Evolutionary conservation across 257 asterid species (phyloP).

Genomic region (Henckelia pumila): DNA sequence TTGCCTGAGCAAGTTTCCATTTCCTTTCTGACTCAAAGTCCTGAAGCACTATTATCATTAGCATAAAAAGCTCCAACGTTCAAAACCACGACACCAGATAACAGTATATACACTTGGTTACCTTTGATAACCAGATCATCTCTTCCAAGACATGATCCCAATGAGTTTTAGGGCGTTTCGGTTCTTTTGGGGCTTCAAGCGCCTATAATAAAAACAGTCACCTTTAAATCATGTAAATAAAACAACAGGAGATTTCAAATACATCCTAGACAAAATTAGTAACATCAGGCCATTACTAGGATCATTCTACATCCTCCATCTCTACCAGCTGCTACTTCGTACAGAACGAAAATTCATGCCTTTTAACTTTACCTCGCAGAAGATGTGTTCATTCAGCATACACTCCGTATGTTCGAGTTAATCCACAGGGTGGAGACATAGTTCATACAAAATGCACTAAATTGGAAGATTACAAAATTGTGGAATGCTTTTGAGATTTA

Average conservation of each 20-base stretch:
- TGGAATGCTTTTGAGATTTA: constrained; percentile 17
- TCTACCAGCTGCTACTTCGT: constrained; percentile 18
- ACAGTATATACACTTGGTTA: constrained; percentile 26
- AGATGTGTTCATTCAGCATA: constrained; percentile 13
- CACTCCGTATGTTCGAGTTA: constrained; percentile 1
- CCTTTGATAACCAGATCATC: constrained; percentile 99
- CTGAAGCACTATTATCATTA: constrained; percentile 40
- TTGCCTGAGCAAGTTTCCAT: constrained; percentile 97
- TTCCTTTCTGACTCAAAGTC: constrained; percentile 99
- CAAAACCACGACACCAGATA: constrained; percentile 9
- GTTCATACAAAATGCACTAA: background rate
- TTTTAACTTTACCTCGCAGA: constrained; percentile 11
- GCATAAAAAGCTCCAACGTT: constrained; percentile 9
- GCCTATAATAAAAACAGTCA: constrained; percentile 45
- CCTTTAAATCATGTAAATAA: constrained; percentile 11
- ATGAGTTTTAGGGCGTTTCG: constrained; percentile 86
- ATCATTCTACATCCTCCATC: background rate
- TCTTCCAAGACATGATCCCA: constrained; percentile 99
- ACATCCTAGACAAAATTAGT: constrained; percentile 15
- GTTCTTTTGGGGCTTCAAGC: constrained; percentile 95
- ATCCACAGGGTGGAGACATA: background rate
- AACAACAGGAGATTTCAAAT: constrained; percentile 12
- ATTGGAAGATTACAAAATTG: background rate
- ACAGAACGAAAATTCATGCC: background rate
- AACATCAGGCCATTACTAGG: constrained; percentile 1